Base-by-base conservation (phyloP, 306 rosid genomes). In the Vicia sativa region DNA sequence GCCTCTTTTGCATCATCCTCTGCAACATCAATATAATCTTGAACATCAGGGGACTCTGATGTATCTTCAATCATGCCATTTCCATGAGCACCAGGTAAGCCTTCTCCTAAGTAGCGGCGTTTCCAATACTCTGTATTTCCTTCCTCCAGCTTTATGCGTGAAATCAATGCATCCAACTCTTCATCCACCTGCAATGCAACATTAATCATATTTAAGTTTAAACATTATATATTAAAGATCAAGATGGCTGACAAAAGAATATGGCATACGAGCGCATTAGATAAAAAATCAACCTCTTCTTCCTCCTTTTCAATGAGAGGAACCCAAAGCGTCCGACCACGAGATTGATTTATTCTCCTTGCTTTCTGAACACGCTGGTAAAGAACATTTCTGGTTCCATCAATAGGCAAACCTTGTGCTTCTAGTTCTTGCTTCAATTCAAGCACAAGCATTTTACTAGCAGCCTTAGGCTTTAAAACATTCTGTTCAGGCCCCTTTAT, bases 291-390 rank as follows among this genome's bases (percentile, higher is more conserved):
- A 49, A 93, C 98, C 96, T 86, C 91, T 79, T 93, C 98, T 67
- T 92, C 98, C 71, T 88, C 97, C 80, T 85, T 95, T 78, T 90
- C 97, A 16, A 93, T 70, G 4, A 96, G 92, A 65, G 98, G 98
- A 83, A 93, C 93, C 98, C 98, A 93, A 65, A 93, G 96, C 62
- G 98, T 97, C 60, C 97, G 88, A 74, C 98, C 97, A 45, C 97
- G 97, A 71, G 98, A 93, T 63, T 89, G 88, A 65, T 93, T 93
- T 80, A 93, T 93, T 82, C 97, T 88, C 77, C 98, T 86, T 80
- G 98, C 98, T 76, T 93, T 93, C 77, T 93, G 98, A 72, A 93
- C 98, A 31, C 98, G 97, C 82, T 93, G 98, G 81, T 90, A 93
- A 76, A 93, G 98, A 77, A 93, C 87, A 85, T 90, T 93, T 86